Base-by-base conservation (phyloP, 106 monocot genomes). In the Dendrobium officinale region DNA sequence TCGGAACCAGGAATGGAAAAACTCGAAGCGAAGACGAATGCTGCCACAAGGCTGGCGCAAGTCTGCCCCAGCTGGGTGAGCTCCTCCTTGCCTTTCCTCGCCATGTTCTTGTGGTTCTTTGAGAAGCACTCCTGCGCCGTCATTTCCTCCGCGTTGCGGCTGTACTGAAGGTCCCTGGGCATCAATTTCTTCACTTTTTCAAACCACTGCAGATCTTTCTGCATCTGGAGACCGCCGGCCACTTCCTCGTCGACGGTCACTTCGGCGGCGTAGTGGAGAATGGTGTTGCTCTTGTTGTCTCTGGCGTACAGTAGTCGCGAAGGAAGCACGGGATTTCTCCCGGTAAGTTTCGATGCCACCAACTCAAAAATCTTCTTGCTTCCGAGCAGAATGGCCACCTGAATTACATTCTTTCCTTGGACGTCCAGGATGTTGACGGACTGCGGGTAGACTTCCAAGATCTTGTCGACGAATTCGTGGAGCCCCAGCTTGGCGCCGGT, bases 61-160 rank as follows among this genome's bases (percentile, higher is more conserved):
- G 84, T 87, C 70, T 87, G 79, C 22, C 87, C 87, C 24, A 87
- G 31, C 1, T 87, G 68, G 44, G 10, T 67, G 17, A 84, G 75
- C 47, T 84, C 75, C 0, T 22, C 10, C 75, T 76, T 81, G 31
- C 75, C 73, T 4, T n/a, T 54, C 55, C 79, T 76, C 8, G 84
- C n/a, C 87, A 79, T 84, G 1, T 70, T 41, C 45, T 77, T 56
- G 81, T 84, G 87, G 0, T 66, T 79, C 75, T 84, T 75, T 3
- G 79, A 79, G 67, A 87, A 87, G 22, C 84, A 42, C 42, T 87
- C 87, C 8, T 79, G 81, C 2, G 84, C 87, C 43, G 87, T 87
- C 45, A 20, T 54, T 77, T 84, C 87, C 7, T 37, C 16, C 5
- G 9, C 20, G 56, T 87, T 84, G 55, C 87, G 78, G 55, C 81